These are phyloP conservation scores for Aspergillus japonicus DNA, from an alignment of 2,329 filamentous ascomycete genomes.

Conservation along the genomic window DNA sequence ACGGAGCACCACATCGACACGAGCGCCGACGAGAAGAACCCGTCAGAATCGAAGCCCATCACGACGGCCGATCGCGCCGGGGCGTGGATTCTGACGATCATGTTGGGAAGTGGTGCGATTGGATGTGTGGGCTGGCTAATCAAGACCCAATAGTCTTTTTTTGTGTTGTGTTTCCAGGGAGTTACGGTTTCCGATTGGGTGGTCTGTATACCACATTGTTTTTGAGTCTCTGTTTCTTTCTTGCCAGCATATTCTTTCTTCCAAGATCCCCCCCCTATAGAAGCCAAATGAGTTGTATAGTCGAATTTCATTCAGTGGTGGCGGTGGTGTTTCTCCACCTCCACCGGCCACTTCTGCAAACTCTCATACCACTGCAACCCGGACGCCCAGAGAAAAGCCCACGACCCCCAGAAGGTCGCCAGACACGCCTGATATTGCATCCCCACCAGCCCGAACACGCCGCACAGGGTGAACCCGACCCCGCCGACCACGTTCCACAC, in stretches of 20 bases:
- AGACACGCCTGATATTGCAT: conserved; percentile 51
- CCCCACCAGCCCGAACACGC: conserved; percentile 55
- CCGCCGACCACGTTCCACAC: conserved; percentile 65
- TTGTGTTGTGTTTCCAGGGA: background rate
- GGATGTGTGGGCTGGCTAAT: conserved; percentile 17
- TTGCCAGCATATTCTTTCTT: background rate
- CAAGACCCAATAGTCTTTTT: conserved; percentile 9
- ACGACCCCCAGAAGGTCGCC: conserved; percentile 46
- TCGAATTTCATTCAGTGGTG: too few species aligned
- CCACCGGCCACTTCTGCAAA: conserved; percentile 49
- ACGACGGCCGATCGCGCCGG: conserved; percentile 30
- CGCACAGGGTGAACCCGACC: conserved; percentile 62
- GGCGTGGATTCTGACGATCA: conserved; percentile 26
- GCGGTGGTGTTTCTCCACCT: conserved; percentile 15
- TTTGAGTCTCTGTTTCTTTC: background rate
- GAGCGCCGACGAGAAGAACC: conserved; percentile 8
- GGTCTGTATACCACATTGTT: background rate
- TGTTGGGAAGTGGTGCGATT: conserved; percentile 9
- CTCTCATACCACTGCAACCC: conserved; percentile 52
- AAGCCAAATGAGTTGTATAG: background rate
- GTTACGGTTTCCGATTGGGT: background rate
- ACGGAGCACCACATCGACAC: conserved; percentile 24
- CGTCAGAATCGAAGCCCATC: conserved; percentile 13
- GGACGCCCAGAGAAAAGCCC: conserved; percentile 47
- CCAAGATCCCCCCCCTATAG: background rate